Percentiles rank a stretch among this genome's conserved stretches.
Evolutionary conservation across 148 eudicot species (phyloP).

Genomic region (Vaccinium darrowii): DNA sequence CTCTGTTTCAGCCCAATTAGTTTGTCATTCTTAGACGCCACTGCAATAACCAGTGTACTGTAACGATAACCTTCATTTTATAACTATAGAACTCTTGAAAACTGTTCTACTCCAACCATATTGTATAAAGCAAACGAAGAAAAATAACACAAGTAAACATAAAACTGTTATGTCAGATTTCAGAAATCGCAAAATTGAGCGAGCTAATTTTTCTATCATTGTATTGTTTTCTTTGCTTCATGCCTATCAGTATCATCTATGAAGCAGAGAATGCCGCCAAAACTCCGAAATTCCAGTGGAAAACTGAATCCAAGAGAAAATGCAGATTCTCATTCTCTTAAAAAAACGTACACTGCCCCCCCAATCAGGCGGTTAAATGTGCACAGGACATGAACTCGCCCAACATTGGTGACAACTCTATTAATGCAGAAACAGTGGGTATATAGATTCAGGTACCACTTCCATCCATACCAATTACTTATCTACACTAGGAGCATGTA

Average conservation of each 20-base stretch:
- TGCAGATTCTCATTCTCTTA: not conserved
- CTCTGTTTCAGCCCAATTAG: not conserved
- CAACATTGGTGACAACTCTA: not conserved
- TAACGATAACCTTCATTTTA: not conserved
- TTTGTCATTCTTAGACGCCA: not conserved
- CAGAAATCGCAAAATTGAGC: not conserved
- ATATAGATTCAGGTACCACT: not conserved
- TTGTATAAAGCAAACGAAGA: not conserved
- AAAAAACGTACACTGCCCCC: not conserved
- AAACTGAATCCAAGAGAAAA: not conserved
- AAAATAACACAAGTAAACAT: not conserved
- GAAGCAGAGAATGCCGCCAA: not conserved
- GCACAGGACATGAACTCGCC: not conserved
- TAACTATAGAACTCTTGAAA: not conserved
- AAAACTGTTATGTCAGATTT: not conserved
- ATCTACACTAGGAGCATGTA: not conserved
- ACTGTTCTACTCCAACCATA: not conserved
- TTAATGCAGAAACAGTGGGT: not conserved
- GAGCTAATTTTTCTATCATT: not conserved
- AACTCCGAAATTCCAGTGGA: not conserved
- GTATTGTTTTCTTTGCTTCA: not conserved
- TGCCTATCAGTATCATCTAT: not conserved
- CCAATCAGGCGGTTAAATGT: not conserved
- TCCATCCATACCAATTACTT: slow-evolving; percentile 2
- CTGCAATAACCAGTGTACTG: not conserved